These are phyloP conservation scores for Sclerotinia sclerotiorum DNA, from an alignment of 2,329 filamentous ascomycete species.

Conservation along the genomic window DNA sequence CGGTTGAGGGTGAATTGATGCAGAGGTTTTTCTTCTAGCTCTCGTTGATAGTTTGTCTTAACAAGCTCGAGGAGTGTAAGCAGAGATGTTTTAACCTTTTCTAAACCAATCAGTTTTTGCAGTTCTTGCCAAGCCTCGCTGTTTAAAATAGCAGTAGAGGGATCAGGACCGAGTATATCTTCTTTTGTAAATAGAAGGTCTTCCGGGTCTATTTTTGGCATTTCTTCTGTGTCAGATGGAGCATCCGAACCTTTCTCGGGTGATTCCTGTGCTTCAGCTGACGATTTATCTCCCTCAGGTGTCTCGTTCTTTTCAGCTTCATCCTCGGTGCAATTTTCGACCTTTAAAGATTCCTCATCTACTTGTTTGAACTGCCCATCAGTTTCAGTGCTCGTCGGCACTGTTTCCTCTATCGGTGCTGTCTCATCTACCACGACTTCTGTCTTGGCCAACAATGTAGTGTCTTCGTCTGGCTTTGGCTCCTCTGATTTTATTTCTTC, in stretches of 20 bases:
- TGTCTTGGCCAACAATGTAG: background rate
- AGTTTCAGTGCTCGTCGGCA: background rate
- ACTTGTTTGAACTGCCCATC: background rate
- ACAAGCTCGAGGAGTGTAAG: conserved; percentile 56
- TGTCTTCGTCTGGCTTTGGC: background rate
- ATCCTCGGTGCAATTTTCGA: background rate
- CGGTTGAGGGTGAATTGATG: conserved; percentile 64
- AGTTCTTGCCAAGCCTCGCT: conserved; percentile 59
- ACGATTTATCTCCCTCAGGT: background rate
- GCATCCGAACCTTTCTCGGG: background rate
- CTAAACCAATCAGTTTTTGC: conserved; percentile 57
- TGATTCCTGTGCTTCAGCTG: background rate
- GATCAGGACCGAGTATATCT: conserved; percentile 70
- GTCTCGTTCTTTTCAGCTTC: background rate
- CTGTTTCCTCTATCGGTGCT: background rate
- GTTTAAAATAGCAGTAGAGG: conserved; percentile 49
- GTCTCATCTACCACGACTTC: background rate
- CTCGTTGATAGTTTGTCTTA: conserved; percentile 56
- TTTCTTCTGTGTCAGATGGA: background rate
- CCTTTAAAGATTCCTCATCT: background rate
- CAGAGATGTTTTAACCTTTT: conserved; percentile 53
- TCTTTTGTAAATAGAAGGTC: conserved; percentile 54
- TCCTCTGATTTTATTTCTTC: background rate
- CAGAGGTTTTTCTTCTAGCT: conserved; percentile 60
- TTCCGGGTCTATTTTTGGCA: background rate